These are phyloP conservation scores for Didymella pomorum DNA, from an alignment of 2,329 filamentous ascomycete species.

Conservation along the genomic window DNA sequence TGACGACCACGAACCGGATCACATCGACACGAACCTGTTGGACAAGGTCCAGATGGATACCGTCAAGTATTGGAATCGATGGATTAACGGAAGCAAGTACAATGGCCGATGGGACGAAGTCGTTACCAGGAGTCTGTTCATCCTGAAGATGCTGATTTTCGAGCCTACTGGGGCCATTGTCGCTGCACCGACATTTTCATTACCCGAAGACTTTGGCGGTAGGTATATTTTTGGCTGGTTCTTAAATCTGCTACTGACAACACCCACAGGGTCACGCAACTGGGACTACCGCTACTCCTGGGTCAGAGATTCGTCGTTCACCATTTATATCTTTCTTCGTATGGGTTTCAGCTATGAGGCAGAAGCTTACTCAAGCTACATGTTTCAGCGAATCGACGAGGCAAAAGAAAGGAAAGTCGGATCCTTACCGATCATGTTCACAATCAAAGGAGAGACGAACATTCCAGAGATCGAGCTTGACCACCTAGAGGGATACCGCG, in stretches of 20 bases:
- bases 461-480: conserved; percentile 74
- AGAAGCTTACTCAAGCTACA: conserved; percentile 80
- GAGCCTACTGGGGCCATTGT: conserved; percentile 81
- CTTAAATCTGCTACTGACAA: not conserved
- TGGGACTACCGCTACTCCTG: conserved; percentile 80
- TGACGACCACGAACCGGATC: conserved; percentile 63
- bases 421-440: conserved; percentile 76
- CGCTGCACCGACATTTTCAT: conserved; percentile 77
- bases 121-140: conserved; percentile 73
- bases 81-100: conserved; percentile 75
- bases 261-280: conserved; percentile 58
- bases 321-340: conserved; percentile 76
- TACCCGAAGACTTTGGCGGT: conserved; percentile 68
- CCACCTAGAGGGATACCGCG: conserved; percentile 76
- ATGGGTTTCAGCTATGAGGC: conserved; percentile 79
- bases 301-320: conserved; percentile 80
- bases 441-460: conserved; percentile 76
- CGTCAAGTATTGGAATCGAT: conserved; percentile 75
- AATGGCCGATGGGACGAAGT: conserved; percentile 77
- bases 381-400: conserved; percentile 72
- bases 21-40: conserved; percentile 66
- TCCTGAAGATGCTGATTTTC: conserved; percentile 78
- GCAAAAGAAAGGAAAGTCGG: conserved; percentile 65
- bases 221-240: not conserved
- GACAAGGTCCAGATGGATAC: conserved; percentile 73